Evolutionary conservation across 2,329 filamentous ascomycete species (phyloP).

Genomic region (Cytospora mali): DNA sequence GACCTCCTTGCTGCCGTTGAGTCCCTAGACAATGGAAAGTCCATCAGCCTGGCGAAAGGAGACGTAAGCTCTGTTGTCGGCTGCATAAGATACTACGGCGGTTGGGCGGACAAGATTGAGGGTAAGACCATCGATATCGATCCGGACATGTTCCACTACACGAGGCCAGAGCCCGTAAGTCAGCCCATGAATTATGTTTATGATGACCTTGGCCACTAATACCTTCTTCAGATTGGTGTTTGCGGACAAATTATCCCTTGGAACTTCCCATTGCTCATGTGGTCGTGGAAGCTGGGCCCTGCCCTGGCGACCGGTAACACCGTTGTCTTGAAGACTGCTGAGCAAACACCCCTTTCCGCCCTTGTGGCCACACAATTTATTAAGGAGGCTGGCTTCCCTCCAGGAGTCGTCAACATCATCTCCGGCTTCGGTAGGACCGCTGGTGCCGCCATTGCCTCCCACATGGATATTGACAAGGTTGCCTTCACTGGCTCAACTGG

Average conservation of each 20-base stretch:
- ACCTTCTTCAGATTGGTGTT: constrained; percentile 60
- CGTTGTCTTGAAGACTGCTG: constrained; percentile 62
- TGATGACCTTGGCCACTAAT: not conserved
- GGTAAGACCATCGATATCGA: constrained; percentile 84
- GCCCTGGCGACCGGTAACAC: constrained; percentile 64
- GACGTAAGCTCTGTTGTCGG: constrained; percentile 70
- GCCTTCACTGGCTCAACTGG: constrained; percentile 73
- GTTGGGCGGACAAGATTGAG: constrained; percentile 89
- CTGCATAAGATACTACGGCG: constrained; percentile 83
- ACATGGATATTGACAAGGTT: constrained; percentile 69
- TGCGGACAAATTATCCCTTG: constrained; percentile 81
- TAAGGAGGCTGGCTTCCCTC: constrained; percentile 72
- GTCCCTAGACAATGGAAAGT: constrained; percentile 87
- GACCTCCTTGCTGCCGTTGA: constrained; percentile 81
- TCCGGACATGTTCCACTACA: constrained; percentile 82
- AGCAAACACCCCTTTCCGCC: constrained; percentile 63
- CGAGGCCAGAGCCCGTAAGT: constrained; percentile 71
- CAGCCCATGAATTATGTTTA: not conserved
- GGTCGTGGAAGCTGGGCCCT: constrained; percentile 72
- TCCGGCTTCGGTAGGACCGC: constrained; percentile 68
- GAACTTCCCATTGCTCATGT: constrained; percentile 75
- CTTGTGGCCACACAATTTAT: constrained; percentile 65
- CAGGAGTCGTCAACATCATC: constrained; percentile 72
- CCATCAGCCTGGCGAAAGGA: constrained; percentile 72
- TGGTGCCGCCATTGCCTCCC: constrained; percentile 66